Conservation (phyloP, 202 grass and related monocot genomes). For the Zoysia matrella region DNA sequence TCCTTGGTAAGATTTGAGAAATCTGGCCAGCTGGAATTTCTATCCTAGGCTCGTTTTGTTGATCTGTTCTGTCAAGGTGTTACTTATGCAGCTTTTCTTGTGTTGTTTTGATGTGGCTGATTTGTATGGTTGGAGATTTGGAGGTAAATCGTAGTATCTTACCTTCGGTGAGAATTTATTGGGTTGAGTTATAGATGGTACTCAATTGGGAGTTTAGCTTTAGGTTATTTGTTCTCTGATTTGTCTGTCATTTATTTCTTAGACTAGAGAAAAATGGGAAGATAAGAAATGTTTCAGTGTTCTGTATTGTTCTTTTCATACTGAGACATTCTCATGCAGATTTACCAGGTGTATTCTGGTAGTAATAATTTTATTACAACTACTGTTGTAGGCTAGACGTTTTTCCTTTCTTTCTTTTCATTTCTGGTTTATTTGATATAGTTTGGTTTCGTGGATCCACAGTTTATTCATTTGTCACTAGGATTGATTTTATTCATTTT, state of each 20-base stretch:
- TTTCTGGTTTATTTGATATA: not conserved
- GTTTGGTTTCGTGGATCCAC: not conserved
- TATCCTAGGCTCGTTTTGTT: not conserved
- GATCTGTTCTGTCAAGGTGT: no score
- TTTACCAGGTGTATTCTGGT: not conserved
- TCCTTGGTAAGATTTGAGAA: not conserved
- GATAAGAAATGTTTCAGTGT: not conserved
- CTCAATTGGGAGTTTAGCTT: not conserved
- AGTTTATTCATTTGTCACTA: constrained; percentile 6
- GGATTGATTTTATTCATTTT: constrained; percentile 24
- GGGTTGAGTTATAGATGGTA: no score
- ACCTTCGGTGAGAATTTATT: no score
- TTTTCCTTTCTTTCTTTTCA: not conserved
- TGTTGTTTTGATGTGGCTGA: no score
- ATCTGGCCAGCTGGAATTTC: constrained; percentile 6
- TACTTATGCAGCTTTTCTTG: no score
- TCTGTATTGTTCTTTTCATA: not conserved
- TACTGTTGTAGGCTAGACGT: not conserved
- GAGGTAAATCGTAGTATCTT: no score
- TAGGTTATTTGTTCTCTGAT: constrained; percentile 9
- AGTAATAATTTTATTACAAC: not conserved
- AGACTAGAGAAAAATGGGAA: not conserved
- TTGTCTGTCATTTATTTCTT: not conserved
- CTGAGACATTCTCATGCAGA: not conserved
- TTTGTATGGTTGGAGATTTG: no score